These are phyloP conservation scores for Brasilioporus rufonigricans DNA, from an alignment of 768 basidiomycete genomes.

Conservation along the genomic window DNA sequence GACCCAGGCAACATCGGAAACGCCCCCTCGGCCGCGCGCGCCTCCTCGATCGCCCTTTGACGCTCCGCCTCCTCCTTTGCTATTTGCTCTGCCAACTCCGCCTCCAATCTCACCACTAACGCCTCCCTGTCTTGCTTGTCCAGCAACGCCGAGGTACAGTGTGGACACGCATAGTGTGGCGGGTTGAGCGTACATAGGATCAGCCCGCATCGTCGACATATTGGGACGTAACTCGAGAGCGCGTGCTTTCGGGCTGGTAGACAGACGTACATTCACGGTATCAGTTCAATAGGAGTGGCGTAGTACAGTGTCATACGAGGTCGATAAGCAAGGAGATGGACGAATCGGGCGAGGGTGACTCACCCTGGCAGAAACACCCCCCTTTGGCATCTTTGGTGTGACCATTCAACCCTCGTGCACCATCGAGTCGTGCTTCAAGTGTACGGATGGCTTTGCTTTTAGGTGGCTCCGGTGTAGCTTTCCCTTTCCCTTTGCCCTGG, in stretches of 20 bases:
- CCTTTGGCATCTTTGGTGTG: conserved; percentile 52
- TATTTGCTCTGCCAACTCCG: conserved; percentile 42
- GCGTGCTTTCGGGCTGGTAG: conserved; percentile 56
- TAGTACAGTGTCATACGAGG: not conserved
- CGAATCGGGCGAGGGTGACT: not conserved
- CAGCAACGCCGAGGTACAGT: conserved; percentile 44
- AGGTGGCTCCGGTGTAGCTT: conserved; percentile 30
- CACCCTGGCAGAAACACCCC: conserved; percentile 72
- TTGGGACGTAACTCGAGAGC: conserved; percentile 54
- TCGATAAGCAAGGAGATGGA: not conserved
- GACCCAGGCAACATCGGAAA: conserved; percentile 51
- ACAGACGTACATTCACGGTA: no score
- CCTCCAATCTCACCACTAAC: conserved; percentile 44
- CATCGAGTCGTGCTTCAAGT: conserved; percentile 48
- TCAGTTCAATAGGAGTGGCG: no score
- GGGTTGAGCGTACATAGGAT: conserved; percentile 59
- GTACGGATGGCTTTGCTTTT: conserved; percentile 50
- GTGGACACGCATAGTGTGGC: conserved; percentile 54
- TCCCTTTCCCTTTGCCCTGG: conserved; percentile 38
- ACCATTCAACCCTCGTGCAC: conserved; percentile 35
- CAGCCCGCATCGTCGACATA: conserved; percentile 59
- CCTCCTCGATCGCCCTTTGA: conserved; percentile 46
- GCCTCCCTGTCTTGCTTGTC: conserved; percentile 29
- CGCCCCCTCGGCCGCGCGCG: conserved; percentile 50
- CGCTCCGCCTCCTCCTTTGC: conserved; percentile 49